phyloP scores from a whole-genome alignment of 2,329 filamentous ascomycete genomes.

The Pezicula carpinea region DNA sequence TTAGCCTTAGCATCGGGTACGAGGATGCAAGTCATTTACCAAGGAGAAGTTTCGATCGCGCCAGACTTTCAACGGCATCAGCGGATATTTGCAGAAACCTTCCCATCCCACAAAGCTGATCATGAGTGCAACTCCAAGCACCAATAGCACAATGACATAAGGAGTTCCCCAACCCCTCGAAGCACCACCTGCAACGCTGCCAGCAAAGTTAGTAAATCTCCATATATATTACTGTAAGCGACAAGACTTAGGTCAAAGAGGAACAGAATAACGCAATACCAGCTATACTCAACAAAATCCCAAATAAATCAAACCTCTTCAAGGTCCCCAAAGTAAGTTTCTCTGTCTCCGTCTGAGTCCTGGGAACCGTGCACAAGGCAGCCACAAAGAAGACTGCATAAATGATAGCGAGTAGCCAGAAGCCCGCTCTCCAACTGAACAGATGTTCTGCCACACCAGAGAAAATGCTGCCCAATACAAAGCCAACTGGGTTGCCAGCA shows the following conservation, averaged over 20 bases:
- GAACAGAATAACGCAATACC: conserved; percentile 43
- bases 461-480: conserved; percentile 38
- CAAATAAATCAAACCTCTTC: conserved; percentile 56
- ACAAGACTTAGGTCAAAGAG: conserved; percentile 37
- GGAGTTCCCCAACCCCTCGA: conserved; percentile 54
- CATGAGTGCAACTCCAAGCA: conserved; percentile 53
- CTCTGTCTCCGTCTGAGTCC: conserved; percentile 40
- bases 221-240: not conserved
- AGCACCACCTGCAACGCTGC: conserved; percentile 30
- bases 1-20: conserved; percentile 3
- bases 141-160: conserved; percentile 58
- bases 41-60: conserved; percentile 60
- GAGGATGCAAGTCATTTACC: conserved; percentile 32
- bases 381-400: conserved; percentile 54
- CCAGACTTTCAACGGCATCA: conserved; percentile 53
- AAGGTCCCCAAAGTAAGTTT: conserved; percentile 31
- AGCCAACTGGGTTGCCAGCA: conserved; percentile 35
- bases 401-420: conserved; percentile 60
- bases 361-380: conserved; percentile 57
- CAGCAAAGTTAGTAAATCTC: conserved; percentile 1
- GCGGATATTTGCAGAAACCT: conserved; percentile 40
- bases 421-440: conserved; percentile 59
- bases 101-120: conserved; percentile 61
- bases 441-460: conserved; percentile 58
- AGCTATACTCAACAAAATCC: conserved; percentile 55